A percentile compares a stretch with the other conserved stretches of the same genome.
These are phyloP conservation scores for Aureobasidium sp. DNA, from an alignment of 2,329 filamentous ascomycete species.

Conservation along the genomic window DNA sequence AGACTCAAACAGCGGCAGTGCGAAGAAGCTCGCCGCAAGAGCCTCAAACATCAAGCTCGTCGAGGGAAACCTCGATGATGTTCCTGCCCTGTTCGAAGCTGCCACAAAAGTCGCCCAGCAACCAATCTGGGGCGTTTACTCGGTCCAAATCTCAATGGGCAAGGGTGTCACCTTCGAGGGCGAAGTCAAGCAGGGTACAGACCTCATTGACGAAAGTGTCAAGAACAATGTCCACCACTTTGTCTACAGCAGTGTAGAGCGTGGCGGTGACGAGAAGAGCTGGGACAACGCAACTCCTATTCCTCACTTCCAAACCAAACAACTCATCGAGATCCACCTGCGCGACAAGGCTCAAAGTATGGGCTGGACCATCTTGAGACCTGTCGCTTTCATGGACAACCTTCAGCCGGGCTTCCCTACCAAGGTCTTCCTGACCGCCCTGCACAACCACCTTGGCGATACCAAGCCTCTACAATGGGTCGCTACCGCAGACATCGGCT, in stretches of 20 bases:
- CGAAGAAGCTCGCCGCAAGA: constrained; percentile 38
- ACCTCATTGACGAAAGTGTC: constrained; percentile 49
- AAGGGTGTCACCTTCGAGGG: constrained; percentile 33
- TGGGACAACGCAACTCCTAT: constrained; percentile 47
- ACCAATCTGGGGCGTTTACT: constrained; percentile 45
- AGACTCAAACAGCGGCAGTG: constrained; percentile 38
- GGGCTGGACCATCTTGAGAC: constrained; percentile 54
- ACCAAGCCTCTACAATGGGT: constrained; percentile 30
- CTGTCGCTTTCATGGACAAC: constrained; percentile 58
- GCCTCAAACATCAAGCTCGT: constrained; percentile 41
- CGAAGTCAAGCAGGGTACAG: constrained; percentile 50
- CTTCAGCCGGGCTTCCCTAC: constrained; percentile 39
- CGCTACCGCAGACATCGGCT: constrained; percentile 42
- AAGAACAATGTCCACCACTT: constrained; percentile 50
- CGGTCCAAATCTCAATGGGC: constrained; percentile 46
- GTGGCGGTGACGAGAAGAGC: constrained; percentile 47
- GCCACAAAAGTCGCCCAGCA: constrained; percentile 20
- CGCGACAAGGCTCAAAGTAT: constrained; percentile 40
- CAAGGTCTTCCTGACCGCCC: constrained; percentile 42
- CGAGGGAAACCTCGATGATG: constrained; percentile 45
- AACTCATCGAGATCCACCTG: constrained; percentile 53
- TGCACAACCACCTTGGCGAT: constrained; percentile 28
- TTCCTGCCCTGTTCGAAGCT: constrained; percentile 42
- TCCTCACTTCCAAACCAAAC: constrained; percentile 49
- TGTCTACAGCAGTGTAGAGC: constrained; percentile 56